These are phyloP conservation scores for Leccinum pachyderme DNA, from an alignment of 1,284 basidiomycete genomes.

Conservation along the genomic window DNA sequence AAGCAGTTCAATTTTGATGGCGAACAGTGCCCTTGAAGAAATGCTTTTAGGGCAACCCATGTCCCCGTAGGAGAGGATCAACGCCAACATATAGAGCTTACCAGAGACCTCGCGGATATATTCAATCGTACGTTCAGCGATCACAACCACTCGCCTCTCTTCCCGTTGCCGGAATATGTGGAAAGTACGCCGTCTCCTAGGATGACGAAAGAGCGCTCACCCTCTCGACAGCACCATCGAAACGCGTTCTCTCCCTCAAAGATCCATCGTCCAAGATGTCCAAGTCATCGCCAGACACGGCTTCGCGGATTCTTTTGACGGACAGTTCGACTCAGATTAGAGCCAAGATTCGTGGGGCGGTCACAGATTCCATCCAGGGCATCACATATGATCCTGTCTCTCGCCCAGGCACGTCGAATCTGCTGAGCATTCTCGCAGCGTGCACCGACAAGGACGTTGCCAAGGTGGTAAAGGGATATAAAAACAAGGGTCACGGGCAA, in stretches of 20 bases:
- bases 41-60: constrained; percentile 69
- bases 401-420: constrained; percentile 83
- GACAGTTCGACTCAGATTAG: constrained; percentile 65
- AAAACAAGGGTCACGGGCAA: constrained; percentile 57
- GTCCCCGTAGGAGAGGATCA: constrained; percentile 97
- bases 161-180: constrained; percentile 72
- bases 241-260: constrained; percentile 79
- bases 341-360: constrained; percentile 75
- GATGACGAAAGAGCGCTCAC: not conserved
- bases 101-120: constrained; percentile 77
- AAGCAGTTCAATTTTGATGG: constrained; percentile 16
- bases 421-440: constrained; percentile 76
- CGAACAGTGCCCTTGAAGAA: not conserved
- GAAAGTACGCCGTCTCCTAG: constrained; percentile 56
- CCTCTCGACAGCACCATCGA: constrained; percentile 59
- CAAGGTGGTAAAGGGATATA: constrained; percentile 50
- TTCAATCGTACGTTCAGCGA: constrained; percentile 73
- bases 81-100: constrained; percentile 88
- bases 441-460: constrained; percentile 55
- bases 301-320: constrained; percentile 87
- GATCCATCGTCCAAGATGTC: constrained; percentile 94
- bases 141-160: constrained; percentile 43
- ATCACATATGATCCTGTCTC: constrained; percentile 76
- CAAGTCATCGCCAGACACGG: constrained; percentile 79
- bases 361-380: constrained; percentile 77